phyloP scores from a whole-genome alignment of 1,284 basidiomycete genomes.

The Boletus semigastroideus region DNA sequence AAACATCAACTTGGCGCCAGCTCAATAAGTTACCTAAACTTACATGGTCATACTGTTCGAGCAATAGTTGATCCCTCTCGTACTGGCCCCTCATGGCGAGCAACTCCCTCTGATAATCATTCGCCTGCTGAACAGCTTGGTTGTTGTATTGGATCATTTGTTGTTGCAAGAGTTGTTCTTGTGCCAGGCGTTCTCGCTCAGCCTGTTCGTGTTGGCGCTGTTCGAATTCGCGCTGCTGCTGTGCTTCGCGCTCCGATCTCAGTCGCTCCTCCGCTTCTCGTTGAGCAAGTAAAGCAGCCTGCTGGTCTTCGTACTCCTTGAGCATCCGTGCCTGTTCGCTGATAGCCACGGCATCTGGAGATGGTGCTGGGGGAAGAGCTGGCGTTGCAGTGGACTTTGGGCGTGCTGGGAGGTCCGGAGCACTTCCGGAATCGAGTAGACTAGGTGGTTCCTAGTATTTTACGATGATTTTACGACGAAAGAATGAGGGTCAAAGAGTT shows the following conservation, averaged over 20 bases:
- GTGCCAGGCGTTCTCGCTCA: constrained; percentile 85
- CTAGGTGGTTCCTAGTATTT: constrained; percentile 84
- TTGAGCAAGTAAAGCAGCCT: constrained; percentile 75
- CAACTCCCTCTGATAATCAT: constrained; percentile 88
- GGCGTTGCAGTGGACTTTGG: constrained; percentile 65
- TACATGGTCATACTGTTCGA: constrained; percentile 97
- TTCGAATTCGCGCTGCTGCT: constrained; percentile 89
- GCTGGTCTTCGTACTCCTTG: constrained; percentile 96
- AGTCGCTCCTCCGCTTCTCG: constrained; percentile 83
- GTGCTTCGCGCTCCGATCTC: constrained; percentile 75
- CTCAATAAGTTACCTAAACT: constrained; percentile 22
- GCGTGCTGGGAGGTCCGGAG: constrained; percentile 86
- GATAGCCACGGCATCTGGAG: constrained; percentile 76
- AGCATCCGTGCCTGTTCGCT: constrained; percentile 94
- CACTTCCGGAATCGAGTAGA: constrained; percentile 78
- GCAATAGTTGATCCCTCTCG: constrained; percentile 96
- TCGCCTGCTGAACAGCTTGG: constrained; percentile 65
- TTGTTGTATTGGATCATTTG: constrained; percentile 77
- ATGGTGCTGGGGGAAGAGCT: constrained; percentile 65
- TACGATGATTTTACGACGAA: not conserved
- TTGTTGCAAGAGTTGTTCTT: constrained; percentile 83
- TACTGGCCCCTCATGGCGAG: constrained; percentile 95
- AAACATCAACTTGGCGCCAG: constrained; percentile 12
- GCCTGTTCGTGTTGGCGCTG: constrained; percentile 86
- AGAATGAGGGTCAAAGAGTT: not conserved